Evolutionary conservation across 208 protist species (phyloP).

Genomic region (Strigomonas culicis): DNA sequence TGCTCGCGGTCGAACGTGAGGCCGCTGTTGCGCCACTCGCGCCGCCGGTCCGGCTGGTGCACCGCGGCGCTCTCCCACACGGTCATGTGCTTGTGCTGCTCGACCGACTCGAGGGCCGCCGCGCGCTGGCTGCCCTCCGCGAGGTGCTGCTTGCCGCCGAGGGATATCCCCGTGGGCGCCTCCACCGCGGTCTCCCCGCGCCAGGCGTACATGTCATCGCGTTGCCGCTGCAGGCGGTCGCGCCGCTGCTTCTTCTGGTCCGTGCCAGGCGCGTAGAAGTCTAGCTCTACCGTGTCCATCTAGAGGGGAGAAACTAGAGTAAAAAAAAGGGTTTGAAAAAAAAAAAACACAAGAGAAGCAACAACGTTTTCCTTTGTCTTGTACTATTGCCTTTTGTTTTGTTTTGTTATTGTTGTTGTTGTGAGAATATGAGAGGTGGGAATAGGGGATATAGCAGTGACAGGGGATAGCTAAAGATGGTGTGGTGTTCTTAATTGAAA

Average conservation of each 20-base stretch:
- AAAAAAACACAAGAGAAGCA: conserved; percentile 13
- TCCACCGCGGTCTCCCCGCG: conserved; percentile 18
- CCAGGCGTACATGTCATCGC: conserved; percentile 46
- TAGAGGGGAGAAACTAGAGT: background rate
- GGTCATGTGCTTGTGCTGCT: conserved; percentile 8
- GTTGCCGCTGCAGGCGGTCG: conserved; percentile 25
- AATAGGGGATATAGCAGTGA: background rate
- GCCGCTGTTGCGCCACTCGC: conserved; percentile 28
- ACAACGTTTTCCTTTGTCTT: conserved; percentile 2
- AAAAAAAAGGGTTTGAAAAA: conserved; percentile 15
- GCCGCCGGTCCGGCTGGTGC: conserved; percentile 19
- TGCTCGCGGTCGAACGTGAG: conserved; percentile 20
- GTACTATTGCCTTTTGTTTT: conserved; percentile 7
- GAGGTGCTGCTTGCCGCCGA: conserved; percentile 16
- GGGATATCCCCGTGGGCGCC: background rate
- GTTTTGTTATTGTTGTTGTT: conserved; percentile 11
- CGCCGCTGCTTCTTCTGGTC: conserved; percentile 25
- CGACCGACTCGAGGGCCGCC: conserved; percentile 11
- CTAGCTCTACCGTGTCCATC: conserved; percentile 25
- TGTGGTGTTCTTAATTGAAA: background rate
- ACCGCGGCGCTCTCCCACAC: conserved; percentile 24
- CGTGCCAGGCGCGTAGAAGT: conserved; percentile 34
- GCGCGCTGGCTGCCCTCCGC: conserved; percentile 21
- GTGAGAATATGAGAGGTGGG: background rate
- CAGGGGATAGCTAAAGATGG: background rate